Conservation (phyloP, 1,139 yeast genomes). For the Suhomyces ambrosiae region DNA sequence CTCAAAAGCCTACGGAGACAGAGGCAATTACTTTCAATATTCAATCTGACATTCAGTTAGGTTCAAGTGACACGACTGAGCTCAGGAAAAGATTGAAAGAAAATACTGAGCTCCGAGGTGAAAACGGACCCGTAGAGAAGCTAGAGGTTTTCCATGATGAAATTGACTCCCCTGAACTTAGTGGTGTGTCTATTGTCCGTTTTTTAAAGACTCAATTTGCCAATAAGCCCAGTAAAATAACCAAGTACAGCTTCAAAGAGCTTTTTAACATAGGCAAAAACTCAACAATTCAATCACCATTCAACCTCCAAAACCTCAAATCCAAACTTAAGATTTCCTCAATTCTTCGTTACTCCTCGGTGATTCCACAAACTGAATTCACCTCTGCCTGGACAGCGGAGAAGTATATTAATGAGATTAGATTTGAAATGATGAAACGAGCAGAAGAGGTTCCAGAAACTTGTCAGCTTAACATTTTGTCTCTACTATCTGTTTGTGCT, state of each 20-base stretch:
- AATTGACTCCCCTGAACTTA: conserved; percentile 16
- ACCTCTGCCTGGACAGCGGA: conserved; percentile 21
- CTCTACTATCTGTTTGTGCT: conserved; percentile 25
- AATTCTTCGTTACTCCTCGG: conserved; percentile 13
- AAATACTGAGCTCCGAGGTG: conserved; percentile 1
- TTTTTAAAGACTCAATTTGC: conserved; percentile 14
- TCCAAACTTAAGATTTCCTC: conserved; percentile 15
- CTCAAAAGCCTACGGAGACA: background rate
- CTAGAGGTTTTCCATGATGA: conserved; percentile 13
- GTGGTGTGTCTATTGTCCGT: conserved; percentile 19
- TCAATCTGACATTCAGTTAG: background rate
- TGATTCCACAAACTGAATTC: conserved; percentile 17
- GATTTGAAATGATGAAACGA: too few species aligned
- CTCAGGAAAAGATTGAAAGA: background rate
- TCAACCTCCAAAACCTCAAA: conserved; percentile 1
- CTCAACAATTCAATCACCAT: background rate
- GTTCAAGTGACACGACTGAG: background rate
- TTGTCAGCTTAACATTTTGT: conserved; percentile 10
- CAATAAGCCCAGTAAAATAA: background rate
- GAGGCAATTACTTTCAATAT: background rate
- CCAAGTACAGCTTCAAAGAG: conserved; percentile 7
- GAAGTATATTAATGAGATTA: conserved; percentile 14
- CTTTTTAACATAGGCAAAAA: conserved; percentile 7
- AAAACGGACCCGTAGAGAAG: conserved; percentile 11
- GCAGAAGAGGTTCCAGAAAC: conserved; percentile 5